A percentile compares a stretch with the other conserved stretches of the same genome.
phyloP scores from a whole-genome alignment of 768 basidiomycete genomes.

The Lactarius vividus region DNA sequence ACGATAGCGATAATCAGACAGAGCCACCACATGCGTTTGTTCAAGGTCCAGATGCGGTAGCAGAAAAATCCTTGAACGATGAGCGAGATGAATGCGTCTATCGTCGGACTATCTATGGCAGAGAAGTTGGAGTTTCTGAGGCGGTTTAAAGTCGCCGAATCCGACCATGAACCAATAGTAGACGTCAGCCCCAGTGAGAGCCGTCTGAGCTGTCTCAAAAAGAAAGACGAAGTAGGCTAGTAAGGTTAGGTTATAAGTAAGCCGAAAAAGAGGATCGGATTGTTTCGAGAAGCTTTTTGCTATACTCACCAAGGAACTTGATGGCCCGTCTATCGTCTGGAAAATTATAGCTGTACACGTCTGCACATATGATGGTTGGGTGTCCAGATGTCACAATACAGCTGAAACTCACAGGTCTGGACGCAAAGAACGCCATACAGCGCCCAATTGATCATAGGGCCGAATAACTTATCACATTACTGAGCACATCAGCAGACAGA shows the following conservation, averaged over 20 bases:
- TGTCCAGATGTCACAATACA: too few species aligned
- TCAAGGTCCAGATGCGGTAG: conserved; percentile 20
- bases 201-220: conserved; percentile 13
- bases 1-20: conserved; percentile 8
- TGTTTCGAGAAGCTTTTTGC: background rate
- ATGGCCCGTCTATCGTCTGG: conserved; percentile 7
- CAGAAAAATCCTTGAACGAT: conserved; percentile 18
- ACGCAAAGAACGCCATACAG: conserved; percentile 1
- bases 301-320: conserved; percentile 2
- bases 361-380: background rate
- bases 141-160: conserved; percentile 2
- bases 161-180: conserved; percentile 23
- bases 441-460: background rate
- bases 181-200: conserved; percentile 13
- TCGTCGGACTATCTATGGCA: conserved; percentile 9
- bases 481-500: background rate
- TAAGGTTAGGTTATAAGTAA: background rate
- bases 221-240: conserved; percentile 17
- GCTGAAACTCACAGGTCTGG: conserved; percentile 1
- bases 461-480: background rate
- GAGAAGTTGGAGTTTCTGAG: conserved; percentile 7
- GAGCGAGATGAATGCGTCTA: conserved; percentile 13
- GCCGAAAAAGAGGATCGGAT: background rate
- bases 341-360: conserved; percentile 22
- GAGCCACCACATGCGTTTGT: conserved; percentile 13